These are phyloP conservation scores for Talaromyces islandicus DNA, from an alignment of 2,329 filamentous ascomycete species.

Conservation along the genomic window DNA sequence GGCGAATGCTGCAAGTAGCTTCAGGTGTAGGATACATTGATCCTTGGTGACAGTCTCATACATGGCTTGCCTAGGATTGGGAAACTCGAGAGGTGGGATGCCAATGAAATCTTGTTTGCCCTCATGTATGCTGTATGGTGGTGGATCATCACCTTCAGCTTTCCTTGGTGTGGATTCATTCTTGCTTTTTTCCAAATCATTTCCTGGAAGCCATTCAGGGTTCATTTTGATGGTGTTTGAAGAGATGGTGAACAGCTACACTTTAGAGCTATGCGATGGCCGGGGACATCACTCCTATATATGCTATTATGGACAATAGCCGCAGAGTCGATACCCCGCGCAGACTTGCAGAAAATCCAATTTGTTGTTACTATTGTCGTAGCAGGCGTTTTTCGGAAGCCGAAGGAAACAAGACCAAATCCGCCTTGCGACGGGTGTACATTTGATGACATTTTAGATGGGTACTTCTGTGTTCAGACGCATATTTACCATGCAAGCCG, in stretches of 20 bases:
- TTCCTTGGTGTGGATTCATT: neutral
- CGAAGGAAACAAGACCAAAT: neutral
- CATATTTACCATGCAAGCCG: neutral
- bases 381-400: neutral
- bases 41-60: conserved; percentile 33
- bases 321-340: neutral
- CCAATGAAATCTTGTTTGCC: neutral
- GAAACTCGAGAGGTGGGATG: neutral
- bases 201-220: neutral
- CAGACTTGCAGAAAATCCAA: neutral
- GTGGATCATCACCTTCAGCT: neutral
- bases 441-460: neutral
- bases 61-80: neutral
- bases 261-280: neutral
- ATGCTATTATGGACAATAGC: neutral
- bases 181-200: neutral
- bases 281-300: neutral
- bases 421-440: neutral
- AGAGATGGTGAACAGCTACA: neutral
- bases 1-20: conserved; percentile 63
- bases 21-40: conserved; percentile 66
- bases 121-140: neutral
- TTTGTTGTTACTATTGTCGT: neutral
- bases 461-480: neutral
- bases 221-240: neutral